Base-by-base conservation (phyloP, 306 rosid genomes). In the Spatholobus suberectus region DNA sequence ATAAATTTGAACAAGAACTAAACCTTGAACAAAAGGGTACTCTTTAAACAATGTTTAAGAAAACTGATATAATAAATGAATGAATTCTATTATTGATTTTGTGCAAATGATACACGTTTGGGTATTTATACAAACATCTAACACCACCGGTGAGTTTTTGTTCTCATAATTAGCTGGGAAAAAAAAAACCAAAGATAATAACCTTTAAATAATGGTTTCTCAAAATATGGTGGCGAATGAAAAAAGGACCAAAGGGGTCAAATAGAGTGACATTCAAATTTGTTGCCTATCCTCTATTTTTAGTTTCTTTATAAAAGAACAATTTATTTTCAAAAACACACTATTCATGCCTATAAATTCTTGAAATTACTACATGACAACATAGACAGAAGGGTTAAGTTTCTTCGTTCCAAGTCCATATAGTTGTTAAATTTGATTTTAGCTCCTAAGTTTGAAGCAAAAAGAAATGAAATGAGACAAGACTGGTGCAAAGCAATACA, bases 361-460 rank as follows among this genome's bases (percentile, higher is more conserved):
- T 32, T 6, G 51, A 66, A 72, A 66, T 37, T 37, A 78, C 37
- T 54, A 59, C 85, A 43, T 55, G 21, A 82, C 70, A 66, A 49
- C 32, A 37, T 9, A 66, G 40, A 59, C 26, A 77, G 70, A 34
- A 14, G 46, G 72, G 15, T 61, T 38, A 44, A 69, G 59, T 52
- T 73, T 75, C 65, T 75, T 21, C 4, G 8, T 57, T 62, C 58
- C 62, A 67, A 66, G 47, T 77, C 54, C 70, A 65, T 55, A 23
- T 17, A 32, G 57, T 70, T 20, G 37, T 77, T 63, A 54, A 40
- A 81, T 17, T 37, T 23, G 8, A 85, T 40, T 18, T 41, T 58
- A 12, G 72, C 40, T 62, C 73, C 55, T 29, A 71, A 29, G 24
- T 61, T 66, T 58, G 69, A 75, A 61, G 57, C 20, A 62, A 15